Evolutionary conservation across 2,329 filamentous ascomycete species (phyloP).

Genomic region (Fusarium domesticum): DNA sequence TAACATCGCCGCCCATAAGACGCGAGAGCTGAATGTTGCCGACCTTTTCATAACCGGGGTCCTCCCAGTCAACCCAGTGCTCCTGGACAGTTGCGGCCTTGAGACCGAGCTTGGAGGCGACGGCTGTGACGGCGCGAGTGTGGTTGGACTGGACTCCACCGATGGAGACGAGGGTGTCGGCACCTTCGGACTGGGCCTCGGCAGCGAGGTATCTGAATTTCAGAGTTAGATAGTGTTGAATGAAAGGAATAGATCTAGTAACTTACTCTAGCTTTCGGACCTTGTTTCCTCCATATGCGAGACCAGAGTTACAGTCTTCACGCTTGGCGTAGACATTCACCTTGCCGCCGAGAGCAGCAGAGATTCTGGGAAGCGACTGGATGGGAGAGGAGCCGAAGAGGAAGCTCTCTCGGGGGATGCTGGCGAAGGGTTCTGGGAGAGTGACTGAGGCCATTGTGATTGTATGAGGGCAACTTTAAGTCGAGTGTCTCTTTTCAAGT

Average conservation of each 20-base stretch:
- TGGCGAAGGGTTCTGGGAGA: slow-evolving; percentile 61
- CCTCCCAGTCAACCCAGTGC: slow-evolving; percentile 63
- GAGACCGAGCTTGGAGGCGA: slow-evolving; percentile 56
- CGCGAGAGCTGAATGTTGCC: slow-evolving; percentile 70
- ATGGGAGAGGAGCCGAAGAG: slow-evolving; percentile 68
- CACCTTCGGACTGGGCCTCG: slow-evolving; percentile 55
- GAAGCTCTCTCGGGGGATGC: slow-evolving; percentile 59
- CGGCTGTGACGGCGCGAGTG: slow-evolving; percentile 64
- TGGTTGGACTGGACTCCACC: slow-evolving; percentile 70
- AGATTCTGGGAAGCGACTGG: slow-evolving; percentile 63
- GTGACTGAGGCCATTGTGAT: slow-evolving; percentile 33
- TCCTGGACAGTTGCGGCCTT: slow-evolving; percentile 58
- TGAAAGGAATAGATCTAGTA: not conserved
- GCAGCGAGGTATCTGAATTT: slow-evolving; percentile 56
- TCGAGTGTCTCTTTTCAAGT: no score
- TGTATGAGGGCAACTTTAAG: no score
- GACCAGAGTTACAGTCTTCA: slow-evolving; percentile 66
- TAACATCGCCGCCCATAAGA: slow-evolving; percentile 63
- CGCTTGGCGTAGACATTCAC: slow-evolving; percentile 68
- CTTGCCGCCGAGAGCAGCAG: slow-evolving; percentile 55
- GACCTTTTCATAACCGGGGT: slow-evolving; percentile 58
- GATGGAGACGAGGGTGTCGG: slow-evolving; percentile 63
- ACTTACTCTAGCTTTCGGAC: slow-evolving; percentile 62
- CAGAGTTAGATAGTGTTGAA: not conserved
- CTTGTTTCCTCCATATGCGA: slow-evolving; percentile 69